Percentiles rank a stretch among this genome's conserved stretches.
These are phyloP conservation scores for Prunus yedoensis DNA, from an alignment of 331 rosid species.

Conservation along the genomic window DNA sequence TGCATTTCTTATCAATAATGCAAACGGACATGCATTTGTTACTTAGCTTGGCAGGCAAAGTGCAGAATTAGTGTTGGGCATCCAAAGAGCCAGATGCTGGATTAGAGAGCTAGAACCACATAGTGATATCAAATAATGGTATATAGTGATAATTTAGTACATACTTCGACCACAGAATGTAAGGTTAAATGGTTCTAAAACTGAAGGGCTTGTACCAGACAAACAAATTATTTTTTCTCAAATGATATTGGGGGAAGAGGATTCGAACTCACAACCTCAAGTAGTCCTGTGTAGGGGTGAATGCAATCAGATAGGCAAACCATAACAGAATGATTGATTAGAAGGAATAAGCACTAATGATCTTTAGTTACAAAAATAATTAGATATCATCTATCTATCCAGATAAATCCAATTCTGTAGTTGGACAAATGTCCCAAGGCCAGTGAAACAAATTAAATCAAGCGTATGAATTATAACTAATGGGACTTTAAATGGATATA, in stretches of 20 bases:
- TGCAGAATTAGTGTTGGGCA: not conserved
- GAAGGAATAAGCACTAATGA: not conserved
- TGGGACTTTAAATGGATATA: not conserved
- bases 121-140: not conserved
- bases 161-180: not conserved
- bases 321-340: not conserved
- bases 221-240: not conserved
- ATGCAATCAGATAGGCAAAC: not conserved
- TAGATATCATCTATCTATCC: not conserved
- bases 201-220: not conserved
- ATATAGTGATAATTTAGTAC: not conserved
- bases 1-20: not conserved
- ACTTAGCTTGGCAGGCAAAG: not conserved
- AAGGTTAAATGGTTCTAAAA: not conserved
- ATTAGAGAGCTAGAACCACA: not conserved
- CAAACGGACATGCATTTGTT: not conserved
- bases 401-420: not conserved
- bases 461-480: not conserved
- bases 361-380: not conserved
- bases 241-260: not conserved
- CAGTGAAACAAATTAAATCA: not conserved
- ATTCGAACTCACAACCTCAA: not conserved
- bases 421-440: not conserved
- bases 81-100: not conserved
- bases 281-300: not conserved